Conservation (phyloP, 2,329 filamentous ascomycete genomes). For the Colletotrichum tanaceti region DNA sequence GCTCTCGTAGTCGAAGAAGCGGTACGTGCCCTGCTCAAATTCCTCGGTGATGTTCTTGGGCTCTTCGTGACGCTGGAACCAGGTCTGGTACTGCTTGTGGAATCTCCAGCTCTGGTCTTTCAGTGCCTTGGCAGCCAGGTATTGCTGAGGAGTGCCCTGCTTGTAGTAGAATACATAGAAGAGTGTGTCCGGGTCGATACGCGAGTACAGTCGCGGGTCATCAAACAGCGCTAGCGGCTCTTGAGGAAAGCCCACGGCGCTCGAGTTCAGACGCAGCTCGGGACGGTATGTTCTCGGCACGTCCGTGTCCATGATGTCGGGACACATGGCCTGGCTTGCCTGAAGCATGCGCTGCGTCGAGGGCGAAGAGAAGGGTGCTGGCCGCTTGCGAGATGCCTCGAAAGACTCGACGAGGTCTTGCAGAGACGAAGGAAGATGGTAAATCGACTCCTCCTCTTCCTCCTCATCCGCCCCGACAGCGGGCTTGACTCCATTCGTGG, state of each 20-base stretch:
- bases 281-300: constrained; percentile 87
- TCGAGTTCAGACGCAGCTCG: constrained; percentile 78
- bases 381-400: constrained; percentile 81
- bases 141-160: constrained; percentile 95
- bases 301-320: constrained; percentile 83
- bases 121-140: constrained; percentile 92
- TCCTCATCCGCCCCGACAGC: constrained; percentile 54
- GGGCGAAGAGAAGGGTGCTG: constrained; percentile 69
- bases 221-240: constrained; percentile 93
- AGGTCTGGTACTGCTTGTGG: constrained; percentile 99
- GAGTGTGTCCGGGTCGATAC: constrained; percentile 93
- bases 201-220: constrained; percentile 85
- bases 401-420: constrained; percentile 93
- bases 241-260: constrained; percentile 87
- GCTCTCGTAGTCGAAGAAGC: constrained; percentile 99
- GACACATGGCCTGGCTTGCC: constrained; percentile 77
- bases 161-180: constrained; percentile 99
- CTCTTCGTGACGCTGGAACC: constrained; percentile 98
- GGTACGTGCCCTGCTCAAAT: constrained; percentile 97
- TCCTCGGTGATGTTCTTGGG: constrained; percentile 99
- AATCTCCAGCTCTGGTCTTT: constrained; percentile 99
- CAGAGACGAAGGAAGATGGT: constrained; percentile 88
- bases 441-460: constrained; percentile 86
- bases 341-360: constrained; percentile 80
- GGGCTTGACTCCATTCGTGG: constrained; percentile 63